Conservation (phyloP, 1,139 yeast species). For the Blastobotrys aristatus region DNA sequence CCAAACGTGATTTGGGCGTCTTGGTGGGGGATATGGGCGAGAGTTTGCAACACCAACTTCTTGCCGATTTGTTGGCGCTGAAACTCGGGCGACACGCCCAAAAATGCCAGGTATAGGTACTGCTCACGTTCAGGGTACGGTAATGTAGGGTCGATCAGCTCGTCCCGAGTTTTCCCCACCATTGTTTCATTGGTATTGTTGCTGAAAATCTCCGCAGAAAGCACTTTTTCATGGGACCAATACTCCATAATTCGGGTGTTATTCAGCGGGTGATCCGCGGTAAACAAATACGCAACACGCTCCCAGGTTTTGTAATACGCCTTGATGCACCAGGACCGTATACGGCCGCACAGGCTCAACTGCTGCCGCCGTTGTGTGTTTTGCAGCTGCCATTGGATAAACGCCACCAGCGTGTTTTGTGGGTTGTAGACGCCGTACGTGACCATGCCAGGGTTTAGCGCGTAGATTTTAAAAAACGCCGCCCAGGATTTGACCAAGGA, state of each 20-base stretch:
- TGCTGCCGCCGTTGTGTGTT: background rate
- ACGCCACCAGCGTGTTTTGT: background rate
- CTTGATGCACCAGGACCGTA: background rate
- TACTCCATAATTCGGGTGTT: background rate
- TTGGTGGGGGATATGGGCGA: background rate
- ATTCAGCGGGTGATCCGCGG: background rate
- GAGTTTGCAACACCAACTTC: background rate
- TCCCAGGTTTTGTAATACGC: background rate
- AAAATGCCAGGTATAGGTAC: background rate
- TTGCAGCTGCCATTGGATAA: background rate
- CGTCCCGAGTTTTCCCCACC: background rate
- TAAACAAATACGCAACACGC: background rate
- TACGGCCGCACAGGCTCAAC: too few relatives aligned
- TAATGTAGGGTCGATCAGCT: background rate
- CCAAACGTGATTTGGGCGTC: background rate
- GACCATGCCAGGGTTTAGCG: background rate
- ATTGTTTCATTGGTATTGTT: background rate
- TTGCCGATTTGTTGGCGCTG: background rate
- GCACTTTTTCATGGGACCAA: background rate
- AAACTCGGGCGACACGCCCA: background rate
- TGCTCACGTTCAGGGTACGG: background rate
- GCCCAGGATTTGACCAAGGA: background rate
- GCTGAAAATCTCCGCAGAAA: background rate
- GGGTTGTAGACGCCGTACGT: background rate
- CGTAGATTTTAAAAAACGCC: background rate